A percentile compares a stretch with the other conserved stretches of the same genome.
Conservation (phyloP, 2,329 filamentous ascomycete species). For the Lachnellula willkommii region DNA sequence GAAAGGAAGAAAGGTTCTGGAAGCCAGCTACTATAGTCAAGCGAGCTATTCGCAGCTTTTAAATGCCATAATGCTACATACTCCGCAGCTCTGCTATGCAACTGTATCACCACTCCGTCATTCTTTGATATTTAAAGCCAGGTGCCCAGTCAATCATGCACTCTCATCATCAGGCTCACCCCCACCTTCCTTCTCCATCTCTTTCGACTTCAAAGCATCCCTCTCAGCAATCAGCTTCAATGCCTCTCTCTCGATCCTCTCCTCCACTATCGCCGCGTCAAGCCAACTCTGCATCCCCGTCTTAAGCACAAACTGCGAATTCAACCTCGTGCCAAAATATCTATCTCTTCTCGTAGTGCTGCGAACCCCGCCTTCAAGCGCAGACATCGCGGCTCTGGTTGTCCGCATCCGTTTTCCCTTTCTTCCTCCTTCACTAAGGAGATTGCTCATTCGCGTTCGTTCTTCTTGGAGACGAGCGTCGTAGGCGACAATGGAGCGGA, state of each 20-base stretch:
- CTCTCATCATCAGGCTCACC: no score
- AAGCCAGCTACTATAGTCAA: no score
- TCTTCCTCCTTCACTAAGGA: slow-evolving; percentile 56
- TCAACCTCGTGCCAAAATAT: slow-evolving; percentile 63
- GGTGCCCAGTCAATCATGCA: no score
- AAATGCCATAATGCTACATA: no score
- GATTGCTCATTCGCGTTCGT: slow-evolving; percentile 54
- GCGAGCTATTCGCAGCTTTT: no score
- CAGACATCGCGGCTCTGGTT: slow-evolving; percentile 69
- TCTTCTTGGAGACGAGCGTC: slow-evolving; percentile 68
- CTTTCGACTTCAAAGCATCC: neutral
- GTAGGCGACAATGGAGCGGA: slow-evolving; percentile 77
- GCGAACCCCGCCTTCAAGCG: slow-evolving; percentile 68
- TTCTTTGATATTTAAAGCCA: no score
- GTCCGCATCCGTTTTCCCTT: slow-evolving; percentile 56
- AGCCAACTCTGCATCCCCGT: slow-evolving; percentile 45
- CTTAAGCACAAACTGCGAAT: slow-evolving; percentile 56
- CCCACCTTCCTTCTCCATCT: neutral
- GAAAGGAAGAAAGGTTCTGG: no score
- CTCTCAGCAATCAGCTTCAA: neutral
- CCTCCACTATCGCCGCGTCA: slow-evolving; percentile 15
- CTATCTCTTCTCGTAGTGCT: slow-evolving; percentile 61
- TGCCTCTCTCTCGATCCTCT: neutral
- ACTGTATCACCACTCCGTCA: no score
- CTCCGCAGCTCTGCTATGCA: no score